Evolutionary conservation across 106 monocot species (phyloP).

Genomic region (Apostasia ramifera): DNA sequence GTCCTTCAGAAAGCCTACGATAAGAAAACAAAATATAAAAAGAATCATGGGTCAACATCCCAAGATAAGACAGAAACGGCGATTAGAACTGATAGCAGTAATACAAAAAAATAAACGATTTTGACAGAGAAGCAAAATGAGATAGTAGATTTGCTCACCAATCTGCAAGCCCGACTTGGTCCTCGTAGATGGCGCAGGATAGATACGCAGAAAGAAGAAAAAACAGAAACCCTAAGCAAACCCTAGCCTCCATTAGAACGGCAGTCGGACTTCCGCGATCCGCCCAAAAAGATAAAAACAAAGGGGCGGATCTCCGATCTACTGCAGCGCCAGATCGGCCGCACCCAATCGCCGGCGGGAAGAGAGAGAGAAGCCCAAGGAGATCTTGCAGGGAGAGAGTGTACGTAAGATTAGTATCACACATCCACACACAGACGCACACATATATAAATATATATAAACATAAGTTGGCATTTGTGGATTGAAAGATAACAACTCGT

Average conservation of each 20-base stretch:
- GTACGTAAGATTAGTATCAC: no score
- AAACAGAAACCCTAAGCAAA: slow-evolving; percentile 34
- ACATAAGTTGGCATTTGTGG: no score
- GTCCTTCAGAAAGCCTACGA: not conserved
- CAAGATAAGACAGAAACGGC: not conserved
- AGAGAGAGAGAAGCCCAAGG: no score
- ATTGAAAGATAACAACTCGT: no score
- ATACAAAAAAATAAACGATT: not conserved
- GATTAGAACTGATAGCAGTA: not conserved
- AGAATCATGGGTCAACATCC: not conserved
- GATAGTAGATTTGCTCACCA: slow-evolving; percentile 36
- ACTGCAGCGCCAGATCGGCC: not conserved
- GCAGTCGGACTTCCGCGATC: not conserved
- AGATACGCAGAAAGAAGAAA: slow-evolving; percentile 21
- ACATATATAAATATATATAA: no score
- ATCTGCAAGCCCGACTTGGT: slow-evolving; percentile 88
- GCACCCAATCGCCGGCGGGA: slow-evolving; percentile 10
- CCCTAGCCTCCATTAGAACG: slow-evolving; percentile 21
- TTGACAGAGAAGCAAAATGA: not conserved
- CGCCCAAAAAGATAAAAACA: slow-evolving; percentile 10
- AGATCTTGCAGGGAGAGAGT: no score
- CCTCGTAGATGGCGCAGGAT: slow-evolving; percentile 63
- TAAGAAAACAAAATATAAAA: not conserved
- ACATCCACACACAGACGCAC: no score
- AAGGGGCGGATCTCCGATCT: slow-evolving; percentile 11